These are phyloP conservation scores for Aspergillus taichungensis DNA, from an alignment of 495 filamentous ascomycete species.

Conservation along the genomic window DNA sequence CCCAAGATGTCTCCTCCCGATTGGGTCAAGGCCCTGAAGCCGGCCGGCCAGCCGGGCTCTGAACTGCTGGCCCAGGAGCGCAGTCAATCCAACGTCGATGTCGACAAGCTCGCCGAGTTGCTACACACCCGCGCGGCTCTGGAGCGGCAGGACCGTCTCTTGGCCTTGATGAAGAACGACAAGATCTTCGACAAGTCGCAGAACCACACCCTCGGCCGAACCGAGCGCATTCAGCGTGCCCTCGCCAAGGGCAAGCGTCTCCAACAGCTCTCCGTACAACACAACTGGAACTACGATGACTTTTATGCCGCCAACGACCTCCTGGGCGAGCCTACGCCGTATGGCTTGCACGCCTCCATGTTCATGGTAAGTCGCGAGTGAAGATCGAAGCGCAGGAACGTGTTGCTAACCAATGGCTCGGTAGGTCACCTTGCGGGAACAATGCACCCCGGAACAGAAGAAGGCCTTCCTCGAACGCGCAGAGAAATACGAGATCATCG, in stretches of 20 bases:
- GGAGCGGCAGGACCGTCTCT: slow-evolving; percentile 42
- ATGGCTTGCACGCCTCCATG: slow-evolving; percentile 59
- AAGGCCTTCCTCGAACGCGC: slow-evolving; percentile 58
- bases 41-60: slow-evolving; percentile 49
- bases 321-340: slow-evolving; percentile 58
- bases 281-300: slow-evolving; percentile 58
- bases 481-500: slow-evolving; percentile 55
- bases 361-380: slow-evolving; percentile 41
- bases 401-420: slow-evolving; percentile 3
- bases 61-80: slow-evolving; percentile 53
- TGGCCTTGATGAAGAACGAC: slow-evolving; percentile 48
- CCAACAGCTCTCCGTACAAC: slow-evolving; percentile 49
- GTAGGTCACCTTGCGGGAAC: slow-evolving; percentile 57
- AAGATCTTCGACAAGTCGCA: slow-evolving; percentile 61
- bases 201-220: slow-evolving; percentile 56
- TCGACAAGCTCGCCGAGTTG: slow-evolving; percentile 51
- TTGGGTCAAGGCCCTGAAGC: slow-evolving; percentile 59
- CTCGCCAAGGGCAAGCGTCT: slow-evolving; percentile 57
- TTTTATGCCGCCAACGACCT: slow-evolving; percentile 49
- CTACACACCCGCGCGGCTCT: slow-evolving; percentile 51
- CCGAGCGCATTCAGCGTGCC: slow-evolving; percentile 54
- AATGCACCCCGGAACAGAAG: slow-evolving; percentile 61
- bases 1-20: slow-evolving; percentile 31
- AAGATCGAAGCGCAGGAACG: no score
- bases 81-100: slow-evolving; percentile 47